Base-by-base conservation (phyloP, 805 yeast species). In the Candida orba region DNA sequence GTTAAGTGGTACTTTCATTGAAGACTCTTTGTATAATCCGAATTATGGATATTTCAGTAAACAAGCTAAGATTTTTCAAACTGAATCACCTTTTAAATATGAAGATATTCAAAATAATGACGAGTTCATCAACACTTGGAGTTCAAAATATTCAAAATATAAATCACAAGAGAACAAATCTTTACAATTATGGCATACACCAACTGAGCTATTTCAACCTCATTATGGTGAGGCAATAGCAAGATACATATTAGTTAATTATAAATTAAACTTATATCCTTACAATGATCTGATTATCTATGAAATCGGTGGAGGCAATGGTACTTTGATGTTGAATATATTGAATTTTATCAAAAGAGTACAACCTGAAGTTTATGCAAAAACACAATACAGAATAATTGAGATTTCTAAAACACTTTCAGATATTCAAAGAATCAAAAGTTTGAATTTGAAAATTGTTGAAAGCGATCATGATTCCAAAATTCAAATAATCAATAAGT, bases 231-330 rank as follows among this genome's bases (percentile, higher is more conserved):
- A 84, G 59, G 88, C 95, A 0, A 65, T 91, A 44, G 96, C 96
- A 0, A 67, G 90, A 43, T 84, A 87, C 63, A 64, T 90, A 17
- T 63, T 87, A 43, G 81, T 79, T 8, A 81, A 84, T 58, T 84
- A 82, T 58, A 79, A 80, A 60, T 64, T 79, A 52, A 80, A 81
- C 49, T 65, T 74, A 35, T 83, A 78, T 52, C 91, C 90, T 1
- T 80, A 81, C 54, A 69, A 73, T 35, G 89, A 85, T 56, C 66
- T 91, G 38, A 72, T 78, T 7, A 84, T 87, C 23, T 88, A 86
- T 62, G 96, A 88, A 63, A 77, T 85, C 71, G 96, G 95, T 46
- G 95, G 89, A 18, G 95, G 95, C 52, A 87, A 87, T 55, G 95
- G 95, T 35, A 86, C 95, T 0, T 62, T 87, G 47, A 87, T 88